Base-by-base conservation (phyloP, 2,329 filamentous ascomycete species). In the Venturia asperata region DNA sequence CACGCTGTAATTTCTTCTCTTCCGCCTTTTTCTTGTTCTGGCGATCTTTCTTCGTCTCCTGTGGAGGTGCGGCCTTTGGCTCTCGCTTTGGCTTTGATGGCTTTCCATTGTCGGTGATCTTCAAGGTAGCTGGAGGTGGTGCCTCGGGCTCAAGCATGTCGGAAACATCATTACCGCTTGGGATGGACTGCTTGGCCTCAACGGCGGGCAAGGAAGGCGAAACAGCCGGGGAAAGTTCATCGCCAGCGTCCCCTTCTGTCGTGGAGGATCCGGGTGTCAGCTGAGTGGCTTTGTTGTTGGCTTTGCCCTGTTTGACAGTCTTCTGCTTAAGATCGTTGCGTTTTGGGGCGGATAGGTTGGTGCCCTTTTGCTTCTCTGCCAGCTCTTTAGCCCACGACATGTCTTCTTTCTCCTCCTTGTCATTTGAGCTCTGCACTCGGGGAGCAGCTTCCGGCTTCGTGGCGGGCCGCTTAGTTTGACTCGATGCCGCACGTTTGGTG, bases 11-110 rank as follows among this genome's bases (percentile, higher is more conserved):
- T 81, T 91, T 94, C 72, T 87, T 86, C 66, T 86, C 88, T 77
- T 96, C 92, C 45, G 85, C 87, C 85, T 96, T 97, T 80, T 89
- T 86, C 70, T 88, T 85, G 79, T 96, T 94, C 80, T 97, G 92
- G 67, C 92, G 87, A 80, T 96, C 91, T 82, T 97, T 97, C 88
- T 97, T 97, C 24, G 88, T 89, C 81, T 96, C 90, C 21, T 83
- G 84, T 61, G 84, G 67, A 27, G 69, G 67, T 63, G 75, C 74
- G 65, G 77, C 85, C 63, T 82, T 78, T 77, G 87, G 84, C 73
- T 83, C 76, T 42, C 82, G 77, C 75, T 86, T 86, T 68, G 83
- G 79, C 76, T 86, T 82, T 72, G 82, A 74, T 24, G 79, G 78
- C 78, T 82, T 85, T 74, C 77, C 83, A 72, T 77, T 84, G 74